A percentile compares a stretch with the other conserved stretches of the same genome.
Conservation (phyloP, 805 yeast genomes). For the Ogataea ganodermae region DNA sequence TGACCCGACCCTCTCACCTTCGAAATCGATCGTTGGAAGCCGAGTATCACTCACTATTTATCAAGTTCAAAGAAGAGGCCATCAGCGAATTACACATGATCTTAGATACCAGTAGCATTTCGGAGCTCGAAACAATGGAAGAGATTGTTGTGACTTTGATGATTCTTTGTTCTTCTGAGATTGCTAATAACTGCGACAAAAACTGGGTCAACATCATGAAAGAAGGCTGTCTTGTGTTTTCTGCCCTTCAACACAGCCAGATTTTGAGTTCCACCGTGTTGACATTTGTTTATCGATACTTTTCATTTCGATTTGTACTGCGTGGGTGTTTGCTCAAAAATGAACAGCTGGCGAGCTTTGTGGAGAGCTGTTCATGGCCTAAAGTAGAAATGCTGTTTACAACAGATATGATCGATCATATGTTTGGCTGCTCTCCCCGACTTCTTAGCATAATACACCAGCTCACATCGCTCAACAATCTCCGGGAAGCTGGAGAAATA, state of each 20-base stretch:
- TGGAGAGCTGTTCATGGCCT: conserved; percentile 29
- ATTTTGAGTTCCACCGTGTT: conserved; percentile 28
- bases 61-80: conserved; percentile 34
- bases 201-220: conserved; percentile 35
- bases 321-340: conserved; percentile 29
- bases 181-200: conserved; percentile 31
- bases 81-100: conserved; percentile 31
- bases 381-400: conserved; percentile 28
- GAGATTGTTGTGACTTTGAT: conserved; percentile 33
- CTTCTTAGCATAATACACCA: conserved; percentile 28
- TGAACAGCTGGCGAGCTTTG: conserved; percentile 18
- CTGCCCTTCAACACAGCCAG: conserved; percentile 22
- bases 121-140: conserved; percentile 26
- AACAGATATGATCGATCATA: conserved; percentile 31
- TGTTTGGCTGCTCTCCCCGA: conserved; percentile 39
- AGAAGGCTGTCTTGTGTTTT: conserved; percentile 34
- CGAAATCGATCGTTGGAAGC: not conserved
- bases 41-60: conserved; percentile 14
- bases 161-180: conserved; percentile 35
- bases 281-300: conserved; percentile 35
- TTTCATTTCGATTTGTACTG: conserved; percentile 33
- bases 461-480: conserved; percentile 24
- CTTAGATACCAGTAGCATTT: conserved; percentile 27
- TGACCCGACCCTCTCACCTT: conserved; percentile 5
- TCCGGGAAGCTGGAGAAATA: conserved; percentile 9